Evolutionary conservation across 805 yeast species (phyloP).

Genomic region (Candida alai): DNA sequence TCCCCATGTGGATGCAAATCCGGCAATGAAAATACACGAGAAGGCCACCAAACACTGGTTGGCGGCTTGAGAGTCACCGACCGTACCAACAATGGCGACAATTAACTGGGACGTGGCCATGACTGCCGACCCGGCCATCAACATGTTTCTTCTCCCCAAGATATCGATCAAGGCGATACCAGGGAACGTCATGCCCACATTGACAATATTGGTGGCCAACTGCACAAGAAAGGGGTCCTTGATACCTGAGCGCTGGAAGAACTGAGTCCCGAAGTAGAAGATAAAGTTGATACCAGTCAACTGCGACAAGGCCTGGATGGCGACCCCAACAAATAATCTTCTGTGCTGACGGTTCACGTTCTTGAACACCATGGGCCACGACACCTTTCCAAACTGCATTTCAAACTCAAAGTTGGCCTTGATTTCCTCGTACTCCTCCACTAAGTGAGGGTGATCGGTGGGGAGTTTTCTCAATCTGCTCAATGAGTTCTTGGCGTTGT

Average conservation of each 20-base stretch:
- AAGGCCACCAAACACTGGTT: conserved; percentile 33
- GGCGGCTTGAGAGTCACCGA: conserved; percentile 30
- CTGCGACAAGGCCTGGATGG: conserved; percentile 79
- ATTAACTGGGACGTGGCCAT: conserved; percentile 56
- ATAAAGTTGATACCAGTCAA: conserved; percentile 87
- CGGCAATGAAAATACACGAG: conserved; percentile 37
- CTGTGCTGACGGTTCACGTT: conserved; percentile 52
- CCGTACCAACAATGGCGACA: conserved; percentile 42
- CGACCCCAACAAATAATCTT: conserved; percentile 55
- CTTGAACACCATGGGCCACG: conserved; percentile 56
- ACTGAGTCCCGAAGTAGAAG: conserved; percentile 83
- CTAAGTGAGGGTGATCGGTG: conserved; percentile 54
- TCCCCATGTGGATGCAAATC: conserved; percentile 42
- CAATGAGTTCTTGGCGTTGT: conserved; percentile 28
- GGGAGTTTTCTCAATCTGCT: conserved; percentile 46
- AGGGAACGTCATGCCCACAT: conserved; percentile 35
- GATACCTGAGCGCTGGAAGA: conserved; percentile 67
- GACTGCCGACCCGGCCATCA: conserved; percentile 59
- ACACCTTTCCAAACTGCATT: conserved; percentile 47
- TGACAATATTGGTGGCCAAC: conserved; percentile 37
- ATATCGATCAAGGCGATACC: conserved; percentile 28
- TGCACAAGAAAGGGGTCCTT: conserved; percentile 42
- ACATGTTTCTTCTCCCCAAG: conserved; percentile 63
- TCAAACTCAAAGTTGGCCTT: conserved; percentile 74
- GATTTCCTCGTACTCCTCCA: conserved; percentile 71